Evolutionary conservation across 176 grass and related monocot species (phyloP).

Genomic region (Hordeum marinum): DNA sequence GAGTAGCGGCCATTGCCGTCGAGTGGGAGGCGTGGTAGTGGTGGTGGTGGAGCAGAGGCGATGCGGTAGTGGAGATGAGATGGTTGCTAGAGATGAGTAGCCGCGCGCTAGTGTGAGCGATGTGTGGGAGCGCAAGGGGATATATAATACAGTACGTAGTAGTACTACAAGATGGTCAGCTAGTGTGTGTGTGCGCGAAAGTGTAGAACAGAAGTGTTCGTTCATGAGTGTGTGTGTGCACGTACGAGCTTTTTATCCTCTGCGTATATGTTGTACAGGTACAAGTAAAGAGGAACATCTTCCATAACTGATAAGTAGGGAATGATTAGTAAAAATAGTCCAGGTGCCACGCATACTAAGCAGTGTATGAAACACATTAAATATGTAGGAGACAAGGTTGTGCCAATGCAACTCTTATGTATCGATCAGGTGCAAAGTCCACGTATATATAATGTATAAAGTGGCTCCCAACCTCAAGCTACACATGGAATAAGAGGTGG

Average conservation of each 20-base stretch:
- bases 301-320: too few relatives aligned
- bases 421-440: too few relatives aligned
- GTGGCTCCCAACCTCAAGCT: too few relatives aligned
- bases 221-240: background rate
- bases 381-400: too few relatives aligned
- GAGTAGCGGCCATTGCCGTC: conserved; percentile 29
- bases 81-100: background rate
- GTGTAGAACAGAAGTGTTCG: background rate
- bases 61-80: conserved; percentile 29
- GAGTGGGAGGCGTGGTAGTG: conserved; percentile 14
- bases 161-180: background rate
- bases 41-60: conserved; percentile 33
- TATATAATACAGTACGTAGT: conserved; percentile 35
- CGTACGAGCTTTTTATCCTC: background rate
- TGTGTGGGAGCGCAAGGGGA: conserved; percentile 41
- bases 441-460: too few relatives aligned
- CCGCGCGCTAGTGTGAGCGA: conserved; percentile 7
- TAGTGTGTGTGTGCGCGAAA: background rate
- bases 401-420: too few relatives aligned
- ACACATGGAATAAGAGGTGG: too few relatives aligned
- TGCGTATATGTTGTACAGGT: too few relatives aligned
- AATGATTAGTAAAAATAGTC: too few relatives aligned
- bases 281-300: too few relatives aligned
- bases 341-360: too few relatives aligned
- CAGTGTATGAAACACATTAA: too few relatives aligned